Evolutionary conservation across 2,329 filamentous ascomycete genomes (phyloP).

Genomic region (Penicillium sp.): DNA sequence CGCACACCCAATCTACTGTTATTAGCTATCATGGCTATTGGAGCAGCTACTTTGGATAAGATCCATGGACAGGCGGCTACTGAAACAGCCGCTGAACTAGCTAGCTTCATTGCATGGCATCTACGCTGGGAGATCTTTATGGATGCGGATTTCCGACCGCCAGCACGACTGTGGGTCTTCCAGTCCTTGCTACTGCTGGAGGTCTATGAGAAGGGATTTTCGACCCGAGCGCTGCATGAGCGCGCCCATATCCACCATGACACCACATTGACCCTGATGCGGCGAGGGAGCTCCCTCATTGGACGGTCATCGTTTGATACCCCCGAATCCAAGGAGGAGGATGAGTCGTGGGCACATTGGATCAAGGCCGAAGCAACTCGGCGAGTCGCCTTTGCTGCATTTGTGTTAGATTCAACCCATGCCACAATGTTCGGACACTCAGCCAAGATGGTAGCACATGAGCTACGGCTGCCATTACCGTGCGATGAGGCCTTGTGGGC

Average conservation of each 20-base stretch:
- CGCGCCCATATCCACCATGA: constrained; percentile 95
- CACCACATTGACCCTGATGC: constrained; percentile 92
- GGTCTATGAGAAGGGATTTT: constrained; percentile 97
- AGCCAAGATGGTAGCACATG: constrained; percentile 94
- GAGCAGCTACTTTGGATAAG: constrained; percentile 84
- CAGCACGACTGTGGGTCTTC: constrained; percentile 94
- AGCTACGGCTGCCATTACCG: constrained; percentile 85
- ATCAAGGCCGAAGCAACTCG: constrained; percentile 90
- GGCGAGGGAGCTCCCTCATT: constrained; percentile 85
- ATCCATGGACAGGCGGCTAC: constrained; percentile 72
- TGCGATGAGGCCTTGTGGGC: constrained; percentile 94
- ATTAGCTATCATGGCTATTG: constrained; percentile 87
- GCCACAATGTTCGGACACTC: constrained; percentile 98
- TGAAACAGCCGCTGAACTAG: constrained; percentile 75
- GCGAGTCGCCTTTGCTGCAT: constrained; percentile 87
- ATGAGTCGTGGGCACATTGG: constrained; percentile 94
- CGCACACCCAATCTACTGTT: constrained; percentile 81
- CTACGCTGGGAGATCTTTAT: constrained; percentile 96
- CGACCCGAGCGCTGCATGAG: constrained; percentile 86
- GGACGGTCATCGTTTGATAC: constrained; percentile 83
- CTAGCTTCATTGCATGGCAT: constrained; percentile 89
- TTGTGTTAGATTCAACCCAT: constrained; percentile 92
- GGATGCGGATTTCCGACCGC: constrained; percentile 83
- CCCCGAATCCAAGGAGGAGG: constrained; percentile 71
- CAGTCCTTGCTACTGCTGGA: constrained; percentile 87